Evolutionary conservation across 176 grass and related monocot species (phyloP).

Genomic region (Bothriochloa decipiens): DNA sequence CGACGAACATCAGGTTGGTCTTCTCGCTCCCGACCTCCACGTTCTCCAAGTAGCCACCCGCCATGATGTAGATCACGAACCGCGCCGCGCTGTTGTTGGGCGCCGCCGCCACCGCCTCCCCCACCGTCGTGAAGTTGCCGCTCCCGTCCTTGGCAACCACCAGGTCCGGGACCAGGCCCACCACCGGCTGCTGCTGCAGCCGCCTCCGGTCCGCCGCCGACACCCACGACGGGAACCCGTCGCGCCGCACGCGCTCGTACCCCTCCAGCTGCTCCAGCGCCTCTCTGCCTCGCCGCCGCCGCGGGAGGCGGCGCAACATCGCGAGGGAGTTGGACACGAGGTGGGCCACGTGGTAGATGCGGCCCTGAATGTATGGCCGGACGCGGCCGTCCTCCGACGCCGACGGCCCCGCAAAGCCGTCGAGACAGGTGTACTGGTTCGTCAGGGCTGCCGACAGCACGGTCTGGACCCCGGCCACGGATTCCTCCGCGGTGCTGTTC

Average conservation of each 20-base stretch:
- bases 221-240: conserved; percentile 77
- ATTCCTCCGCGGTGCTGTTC: conserved; percentile 36
- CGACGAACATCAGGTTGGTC: conserved; percentile 84
- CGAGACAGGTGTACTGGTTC: conserved; percentile 94
- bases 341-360: conserved; percentile 85
- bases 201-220: conserved; percentile 49
- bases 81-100: conserved; percentile 82
- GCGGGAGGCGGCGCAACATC: conserved; percentile 76
- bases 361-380: conserved; percentile 72
- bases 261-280: conserved; percentile 52
- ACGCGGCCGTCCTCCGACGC: conserved; percentile 58
- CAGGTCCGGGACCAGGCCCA: not conserved
- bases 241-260: conserved; percentile 58
- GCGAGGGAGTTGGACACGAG: conserved; percentile 81
- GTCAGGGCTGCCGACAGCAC: conserved; percentile 85
- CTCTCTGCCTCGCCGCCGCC: not conserved
- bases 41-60: conserved; percentile 80
- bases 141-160: conserved; percentile 97
- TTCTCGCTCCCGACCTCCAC: conserved; percentile 78
- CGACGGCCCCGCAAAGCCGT: conserved; percentile 61
- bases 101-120: conserved; percentile 74
- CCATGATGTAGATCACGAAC: conserved; percentile 82
- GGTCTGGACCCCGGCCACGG: conserved; percentile 60
- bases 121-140: conserved; percentile 78
- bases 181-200: conserved; percentile 32